Conservation (phyloP, 2,329 filamentous ascomycete species). For the Leptoxyphium fumago region DNA sequence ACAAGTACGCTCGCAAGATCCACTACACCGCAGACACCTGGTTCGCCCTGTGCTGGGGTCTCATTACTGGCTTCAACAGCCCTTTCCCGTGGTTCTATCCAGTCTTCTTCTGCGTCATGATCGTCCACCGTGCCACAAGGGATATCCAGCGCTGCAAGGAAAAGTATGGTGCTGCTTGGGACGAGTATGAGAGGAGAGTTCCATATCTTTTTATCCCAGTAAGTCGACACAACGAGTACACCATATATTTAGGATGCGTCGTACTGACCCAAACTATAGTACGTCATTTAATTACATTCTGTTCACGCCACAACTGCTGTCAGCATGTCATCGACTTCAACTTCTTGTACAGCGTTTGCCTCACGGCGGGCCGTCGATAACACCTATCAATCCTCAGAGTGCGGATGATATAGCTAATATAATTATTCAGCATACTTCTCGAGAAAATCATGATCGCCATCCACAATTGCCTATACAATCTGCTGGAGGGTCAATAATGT, state of each 20-base stretch:
- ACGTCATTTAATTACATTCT: neutral
- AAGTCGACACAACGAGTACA: constrained; percentile 5
- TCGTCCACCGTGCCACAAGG: constrained; percentile 58
- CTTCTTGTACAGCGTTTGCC: no score
- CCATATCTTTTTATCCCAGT: constrained; percentile 73
- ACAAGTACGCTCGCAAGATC: constrained; percentile 32
- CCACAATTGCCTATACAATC: no score
- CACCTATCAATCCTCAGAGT: no score
- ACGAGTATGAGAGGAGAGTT: constrained; percentile 63
- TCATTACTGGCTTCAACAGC: constrained; percentile 67
- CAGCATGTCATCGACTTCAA: no score
- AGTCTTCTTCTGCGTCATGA: constrained; percentile 67
- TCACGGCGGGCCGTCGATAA: no score
- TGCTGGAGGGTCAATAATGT: no score
- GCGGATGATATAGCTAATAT: no score
- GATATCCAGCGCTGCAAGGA: constrained; percentile 61
- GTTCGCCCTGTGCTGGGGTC: constrained; percentile 63
- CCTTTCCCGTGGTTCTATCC: constrained; percentile 87
- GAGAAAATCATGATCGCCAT: no score
- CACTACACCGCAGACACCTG: constrained; percentile 71
- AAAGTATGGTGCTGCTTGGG: constrained; percentile 74
- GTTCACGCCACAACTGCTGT: no score
- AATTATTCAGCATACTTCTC: no score
- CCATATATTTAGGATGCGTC: neutral
- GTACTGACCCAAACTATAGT: neutral